These are phyloP conservation scores for Clavariopsis aquatica DNA, from an alignment of 495 filamentous ascomycete genomes.

Conservation along the genomic window DNA sequence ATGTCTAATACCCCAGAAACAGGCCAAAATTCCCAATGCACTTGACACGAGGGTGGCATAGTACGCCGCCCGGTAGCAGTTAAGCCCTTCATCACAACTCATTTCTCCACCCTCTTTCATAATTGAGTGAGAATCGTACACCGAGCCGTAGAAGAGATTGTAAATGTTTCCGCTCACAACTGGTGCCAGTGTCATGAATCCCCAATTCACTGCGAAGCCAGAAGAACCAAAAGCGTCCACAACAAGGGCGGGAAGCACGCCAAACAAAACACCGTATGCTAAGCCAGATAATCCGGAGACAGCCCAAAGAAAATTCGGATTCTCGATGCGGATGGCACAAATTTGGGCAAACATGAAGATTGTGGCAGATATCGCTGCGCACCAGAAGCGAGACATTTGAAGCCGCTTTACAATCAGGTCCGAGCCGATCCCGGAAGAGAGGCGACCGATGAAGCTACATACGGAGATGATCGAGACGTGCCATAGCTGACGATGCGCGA, in stretches of 20 bases:
- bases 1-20: slow-evolving; percentile 74
- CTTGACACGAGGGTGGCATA: slow-evolving; percentile 78
- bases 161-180: slow-evolving; percentile 86
- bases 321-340: slow-evolving; percentile 72
- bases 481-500: slow-evolving; percentile 80
- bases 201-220: slow-evolving; percentile 75
- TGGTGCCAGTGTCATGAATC: slow-evolving; percentile 85
- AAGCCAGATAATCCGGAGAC: slow-evolving; percentile 84
- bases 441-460: slow-evolving; percentile 77
- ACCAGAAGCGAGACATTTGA: slow-evolving; percentile 83
- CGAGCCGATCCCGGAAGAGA: slow-evolving; percentile 81
- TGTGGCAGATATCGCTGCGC: slow-evolving; percentile 70
- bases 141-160: slow-evolving; percentile 79
- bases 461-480: slow-evolving; percentile 93
- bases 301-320: slow-evolving; percentile 73
- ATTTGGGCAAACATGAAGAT: slow-evolving; percentile 83
- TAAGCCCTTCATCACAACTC: slow-evolving; percentile 74
- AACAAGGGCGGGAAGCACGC: slow-evolving; percentile 88
- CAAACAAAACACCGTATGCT: slow-evolving; percentile 92
- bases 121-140: slow-evolving; percentile 79
- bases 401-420: slow-evolving; percentile 83
- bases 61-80: slow-evolving; percentile 82
- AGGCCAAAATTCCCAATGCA: slow-evolving; percentile 65
- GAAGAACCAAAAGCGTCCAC: slow-evolving; percentile 88
- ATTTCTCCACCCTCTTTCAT: slow-evolving; percentile 66